Percentiles rank a stretch among this genome's conserved stretches.
Evolutionary conservation across 768 basidiomycete genomes (phyloP).

Genomic region (Pholiota molesta): DNA sequence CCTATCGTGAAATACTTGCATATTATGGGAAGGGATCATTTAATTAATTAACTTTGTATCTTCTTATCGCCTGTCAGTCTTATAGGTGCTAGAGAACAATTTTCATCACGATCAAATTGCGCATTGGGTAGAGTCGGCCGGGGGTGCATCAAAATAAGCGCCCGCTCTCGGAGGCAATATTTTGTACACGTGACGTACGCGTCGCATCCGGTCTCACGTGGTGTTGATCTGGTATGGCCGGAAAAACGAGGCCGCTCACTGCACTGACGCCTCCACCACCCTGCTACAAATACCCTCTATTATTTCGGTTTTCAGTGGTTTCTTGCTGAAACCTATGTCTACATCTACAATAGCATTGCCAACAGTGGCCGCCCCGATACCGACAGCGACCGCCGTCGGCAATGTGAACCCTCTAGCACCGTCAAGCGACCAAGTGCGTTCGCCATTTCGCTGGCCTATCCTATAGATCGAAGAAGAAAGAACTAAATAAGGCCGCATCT

Average conservation of each 20-base stretch:
- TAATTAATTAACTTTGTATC: no score
- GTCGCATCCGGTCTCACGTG: conserved; percentile 13
- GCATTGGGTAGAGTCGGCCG: no score
- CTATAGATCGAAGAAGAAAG: conserved; percentile 15
- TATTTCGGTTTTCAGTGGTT: neutral
- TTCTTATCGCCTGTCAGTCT: no score
- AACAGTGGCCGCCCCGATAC: conserved; percentile 47
- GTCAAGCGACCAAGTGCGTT: conserved; percentile 70
- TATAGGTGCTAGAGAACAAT: no score
- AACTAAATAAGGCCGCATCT: conserved; percentile 24
- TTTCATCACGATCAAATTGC: no score
- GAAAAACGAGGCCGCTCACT: conserved; percentile 20
- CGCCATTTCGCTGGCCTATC: conserved; percentile 3
- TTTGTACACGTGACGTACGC: conserved; percentile 21
- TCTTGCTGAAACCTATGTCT: conserved; percentile 9
- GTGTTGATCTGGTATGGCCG: conserved; percentile 2
- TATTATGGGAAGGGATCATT: no score
- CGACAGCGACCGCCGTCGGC: conserved; percentile 35
- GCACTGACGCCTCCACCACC: conserved; percentile 1
- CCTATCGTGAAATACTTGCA: no score
- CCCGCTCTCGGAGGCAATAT: neutral
- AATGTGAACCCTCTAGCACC: conserved; percentile 52
- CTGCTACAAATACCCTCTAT: conserved; percentile 8
- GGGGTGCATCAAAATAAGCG: neutral
- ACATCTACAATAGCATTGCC: conserved; percentile 31